phyloP scores from a whole-genome alignment of 116 monocot genomes.

The Dioscorea cayenensis region DNA sequence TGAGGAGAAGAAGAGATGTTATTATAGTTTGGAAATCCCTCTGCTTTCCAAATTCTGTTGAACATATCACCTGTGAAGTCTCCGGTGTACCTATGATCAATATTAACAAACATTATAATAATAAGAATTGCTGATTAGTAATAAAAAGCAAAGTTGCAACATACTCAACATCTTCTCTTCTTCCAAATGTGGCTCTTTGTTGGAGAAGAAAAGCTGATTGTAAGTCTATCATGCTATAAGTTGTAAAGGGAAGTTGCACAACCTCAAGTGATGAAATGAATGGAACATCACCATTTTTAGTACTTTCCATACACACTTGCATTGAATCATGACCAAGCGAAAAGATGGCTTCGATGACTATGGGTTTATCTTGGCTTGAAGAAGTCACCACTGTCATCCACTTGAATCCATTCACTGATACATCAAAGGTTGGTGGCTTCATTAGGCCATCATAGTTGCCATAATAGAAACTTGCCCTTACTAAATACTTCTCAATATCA shows the following conservation, averaged over 20 bases:
- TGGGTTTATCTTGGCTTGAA: neutral
- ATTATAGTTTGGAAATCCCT: neutral
- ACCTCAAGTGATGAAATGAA: constrained; percentile 11
- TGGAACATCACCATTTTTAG: neutral
- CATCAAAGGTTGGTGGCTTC: constrained; percentile 8
- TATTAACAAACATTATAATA: neutral
- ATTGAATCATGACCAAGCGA: neutral
- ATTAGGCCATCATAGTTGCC: constrained; percentile 8
- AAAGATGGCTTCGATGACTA: neutral
- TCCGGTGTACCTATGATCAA: neutral
- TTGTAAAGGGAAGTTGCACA: neutral
- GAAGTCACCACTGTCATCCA: constrained; percentile 7
- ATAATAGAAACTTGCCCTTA: constrained; percentile 6
- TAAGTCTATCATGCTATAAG: neutral
- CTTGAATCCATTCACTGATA: neutral
- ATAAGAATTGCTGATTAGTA: too few relatives aligned
- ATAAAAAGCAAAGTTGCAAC: neutral
- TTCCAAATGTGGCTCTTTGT: neutral
- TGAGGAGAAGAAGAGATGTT: neutral
- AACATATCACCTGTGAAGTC: neutral
- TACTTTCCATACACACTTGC: neutral
- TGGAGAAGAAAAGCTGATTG: neutral
- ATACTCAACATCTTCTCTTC: neutral
- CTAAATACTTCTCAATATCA: neutral
- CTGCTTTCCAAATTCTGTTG: constrained; percentile 10